These are phyloP conservation scores for Allomyces javanicus DNA, from an alignment of 192 early-diverging fungal species.

Conservation along the genomic window DNA sequence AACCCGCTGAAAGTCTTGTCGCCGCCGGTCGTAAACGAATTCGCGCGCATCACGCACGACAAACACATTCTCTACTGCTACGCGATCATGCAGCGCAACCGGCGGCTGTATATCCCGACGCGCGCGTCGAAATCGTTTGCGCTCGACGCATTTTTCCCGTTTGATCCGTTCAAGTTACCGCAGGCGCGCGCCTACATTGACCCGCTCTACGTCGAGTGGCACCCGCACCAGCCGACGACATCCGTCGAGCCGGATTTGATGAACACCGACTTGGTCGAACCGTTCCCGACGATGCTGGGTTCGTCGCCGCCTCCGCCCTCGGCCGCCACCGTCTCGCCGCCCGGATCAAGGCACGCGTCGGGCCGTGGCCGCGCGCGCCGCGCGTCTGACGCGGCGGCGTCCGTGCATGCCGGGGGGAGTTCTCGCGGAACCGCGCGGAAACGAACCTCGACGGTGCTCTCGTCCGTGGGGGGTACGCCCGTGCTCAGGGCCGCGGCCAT, in stretches of 20 bases:
- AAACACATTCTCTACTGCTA: conserved; percentile 75
- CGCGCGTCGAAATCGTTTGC: not conserved
- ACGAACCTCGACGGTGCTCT: too few species aligned
- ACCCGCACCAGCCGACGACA: not conserved
- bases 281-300: too few species aligned
- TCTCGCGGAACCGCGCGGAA: too few species aligned
- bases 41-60: conserved; percentile 56
- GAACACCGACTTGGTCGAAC: too few species aligned
- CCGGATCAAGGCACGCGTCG: too few species aligned
- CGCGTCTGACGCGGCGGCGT: too few species aligned
- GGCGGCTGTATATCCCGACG: conserved; percentile 14
- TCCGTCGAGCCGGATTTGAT: too few species aligned
- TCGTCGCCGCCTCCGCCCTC: too few species aligned
- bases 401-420: too few species aligned
- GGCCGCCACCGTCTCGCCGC: too few species aligned
- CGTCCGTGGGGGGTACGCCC: too few species aligned
- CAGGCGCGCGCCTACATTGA: conserved; percentile 47
- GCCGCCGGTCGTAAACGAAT: conserved; percentile 58
- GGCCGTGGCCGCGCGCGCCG: too few species aligned
- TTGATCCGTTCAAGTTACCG: conserved; percentile 70
- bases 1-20: conserved; percentile 68
- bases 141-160: conserved; percentile 76
- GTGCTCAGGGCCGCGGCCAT: not conserved
- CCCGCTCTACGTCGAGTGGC: conserved; percentile 61
- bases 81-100: conserved; percentile 48